These are phyloP conservation scores for Hericium erinaceus DNA, from an alignment of 768 basidiomycete species.

Conservation along the genomic window DNA sequence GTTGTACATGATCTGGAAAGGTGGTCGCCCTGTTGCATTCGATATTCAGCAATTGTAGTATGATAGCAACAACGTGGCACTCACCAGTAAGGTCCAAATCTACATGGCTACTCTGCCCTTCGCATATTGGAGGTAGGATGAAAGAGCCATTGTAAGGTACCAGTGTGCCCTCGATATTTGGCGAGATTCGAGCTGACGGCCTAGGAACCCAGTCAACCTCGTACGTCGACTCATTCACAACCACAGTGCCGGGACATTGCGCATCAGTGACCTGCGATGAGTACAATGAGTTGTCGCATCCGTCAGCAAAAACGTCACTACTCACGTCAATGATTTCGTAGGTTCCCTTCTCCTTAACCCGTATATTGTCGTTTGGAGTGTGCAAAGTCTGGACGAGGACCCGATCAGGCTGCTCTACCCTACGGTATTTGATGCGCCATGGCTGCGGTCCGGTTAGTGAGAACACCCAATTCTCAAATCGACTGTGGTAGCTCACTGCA, in stretches of 20 bases:
- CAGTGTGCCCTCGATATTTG: constrained; percentile 44
- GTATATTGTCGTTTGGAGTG: constrained; percentile 63
- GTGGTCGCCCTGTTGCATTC: constrained; percentile 60
- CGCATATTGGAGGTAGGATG: constrained; percentile 71
- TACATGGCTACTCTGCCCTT: constrained; percentile 71
- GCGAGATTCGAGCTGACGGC: constrained; percentile 63
- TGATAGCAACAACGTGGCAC: not conserved
- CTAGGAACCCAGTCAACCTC: constrained; percentile 71
- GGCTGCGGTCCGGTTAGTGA: constrained; percentile 42
- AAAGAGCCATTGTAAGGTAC: constrained; percentile 64
- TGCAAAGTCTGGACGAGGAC: constrained; percentile 33
- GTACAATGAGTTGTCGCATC: not conserved
- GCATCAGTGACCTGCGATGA: constrained; percentile 60
- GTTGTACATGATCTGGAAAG: constrained; percentile 90
- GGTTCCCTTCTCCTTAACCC: constrained; percentile 62
- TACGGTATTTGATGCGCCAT: constrained; percentile 76
- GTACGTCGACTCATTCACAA: constrained; percentile 51
- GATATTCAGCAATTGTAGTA: not conserved
- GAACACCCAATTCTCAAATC: not conserved
- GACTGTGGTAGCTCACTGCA: constrained; percentile 43
- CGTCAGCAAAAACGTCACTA: constrained; percentile 1
- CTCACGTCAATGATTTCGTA: constrained; percentile 62
- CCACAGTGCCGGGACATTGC: constrained; percentile 74
- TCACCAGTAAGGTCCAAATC: constrained; percentile 75
- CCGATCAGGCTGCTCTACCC: constrained; percentile 32